A percentile compares a stretch with the other conserved stretches of the same genome.
phyloP scores from a whole-genome alignment of 140 eudicot species.

The Cichorium intybus region DNA sequence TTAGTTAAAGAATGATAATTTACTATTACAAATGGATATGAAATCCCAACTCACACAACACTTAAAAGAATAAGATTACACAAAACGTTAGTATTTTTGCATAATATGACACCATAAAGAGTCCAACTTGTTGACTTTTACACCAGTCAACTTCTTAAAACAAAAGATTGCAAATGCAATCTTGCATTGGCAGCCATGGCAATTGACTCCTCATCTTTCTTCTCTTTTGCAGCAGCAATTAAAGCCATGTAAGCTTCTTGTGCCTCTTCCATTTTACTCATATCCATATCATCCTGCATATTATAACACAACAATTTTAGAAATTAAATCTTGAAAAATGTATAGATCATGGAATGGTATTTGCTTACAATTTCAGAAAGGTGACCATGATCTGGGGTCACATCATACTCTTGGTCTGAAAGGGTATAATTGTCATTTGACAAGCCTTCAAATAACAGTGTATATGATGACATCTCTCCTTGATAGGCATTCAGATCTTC shows the following conservation, averaged over 20 bases:
- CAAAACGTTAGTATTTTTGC: constrained; percentile 13
- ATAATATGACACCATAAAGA: constrained; percentile 1
- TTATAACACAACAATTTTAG: constrained; percentile 4
- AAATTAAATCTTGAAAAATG: neutral
- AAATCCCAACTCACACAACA: constrained; percentile 20
- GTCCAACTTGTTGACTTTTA: constrained; percentile 16
- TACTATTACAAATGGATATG: constrained; percentile 21
- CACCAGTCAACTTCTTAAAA: constrained; percentile 31
- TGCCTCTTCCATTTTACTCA: constrained; percentile 63
- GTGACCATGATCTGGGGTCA: constrained; percentile 39
- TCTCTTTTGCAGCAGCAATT: constrained; percentile 72
- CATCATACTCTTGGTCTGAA: constrained; percentile 54
- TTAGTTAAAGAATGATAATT: constrained; percentile 4
- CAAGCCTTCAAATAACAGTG: constrained; percentile 65
- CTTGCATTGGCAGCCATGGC: constrained; percentile 70
- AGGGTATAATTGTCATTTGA: constrained; percentile 36
- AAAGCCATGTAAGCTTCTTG: constrained; percentile 77
- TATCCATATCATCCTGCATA: constrained; percentile 54
- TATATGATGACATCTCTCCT: constrained; percentile 72
- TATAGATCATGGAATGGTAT: constrained; percentile 5
- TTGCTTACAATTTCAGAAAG: constrained; percentile 62
- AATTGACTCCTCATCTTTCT: constrained; percentile 82
- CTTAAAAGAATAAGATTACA: constrained; percentile 22
- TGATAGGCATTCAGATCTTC: constrained; percentile 64
- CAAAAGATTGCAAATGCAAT: constrained; percentile 63